Evolutionary conservation across 768 basidiomycete genomes (phyloP), one percentile per base, ranked within the genome.

Genomic region (Suillus hirtellus): DNA sequence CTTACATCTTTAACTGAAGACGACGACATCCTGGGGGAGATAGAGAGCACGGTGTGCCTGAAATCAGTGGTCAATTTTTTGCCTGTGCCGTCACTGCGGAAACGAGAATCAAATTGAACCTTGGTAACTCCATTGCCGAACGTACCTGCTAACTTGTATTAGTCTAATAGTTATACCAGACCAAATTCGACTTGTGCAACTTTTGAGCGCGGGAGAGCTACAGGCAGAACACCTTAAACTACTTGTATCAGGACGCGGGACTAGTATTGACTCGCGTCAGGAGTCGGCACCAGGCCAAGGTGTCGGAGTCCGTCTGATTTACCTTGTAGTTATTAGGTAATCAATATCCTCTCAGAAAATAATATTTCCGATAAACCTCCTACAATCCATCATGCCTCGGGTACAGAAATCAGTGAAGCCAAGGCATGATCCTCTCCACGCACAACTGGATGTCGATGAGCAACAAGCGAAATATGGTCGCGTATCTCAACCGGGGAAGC

Each of bases 341-440:
- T 62, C 55, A 27, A 43, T 58, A 21, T 60, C 17, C 27, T 9
- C 59, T 34, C 37, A 31, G 40, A 61, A 61, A 40, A 60, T 35
- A 54, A 31, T 59, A 66, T 62, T 62, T 21, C 64, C 56, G 59
- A 62, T 49, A 58, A 40, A 62, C 66, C 52, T 60, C 66, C 49
- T 61, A 27, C 42, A 67, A 62, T 35, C 42, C n/a, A 40, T 56
- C 65, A 93, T 93, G 92, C 92, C 92, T 65, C 84, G 89, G 66
- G 76, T 81, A 6, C 75, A 78, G 64, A 88, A 84, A 73, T 67
- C 79, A 12, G 78, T 78, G 59, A 92, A 88, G 67, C 73, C 82
- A 21, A 81, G 93, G 71, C 96, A 94, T 78, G 95, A 95, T 70
- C 95, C 96, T 46, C 84, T 99, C 37, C 88, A 90, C 69, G 80